Evolutionary conservation across 495 filamentous ascomycete genomes (phyloP).

Genomic region (Xylaria sp.): DNA sequence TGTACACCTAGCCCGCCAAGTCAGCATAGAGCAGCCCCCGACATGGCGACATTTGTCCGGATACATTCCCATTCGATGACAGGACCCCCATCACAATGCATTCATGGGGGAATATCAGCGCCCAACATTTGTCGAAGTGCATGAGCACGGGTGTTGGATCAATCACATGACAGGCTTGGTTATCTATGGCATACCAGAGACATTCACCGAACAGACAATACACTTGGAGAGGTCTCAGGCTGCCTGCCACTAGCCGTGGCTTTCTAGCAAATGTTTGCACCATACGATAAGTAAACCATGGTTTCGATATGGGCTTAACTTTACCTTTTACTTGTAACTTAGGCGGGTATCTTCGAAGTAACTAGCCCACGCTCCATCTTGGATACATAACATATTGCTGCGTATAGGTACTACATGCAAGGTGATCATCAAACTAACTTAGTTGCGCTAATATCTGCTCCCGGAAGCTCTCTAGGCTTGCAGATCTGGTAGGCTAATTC

Average conservation of each 20-base stretch:
- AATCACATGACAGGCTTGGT: conserved; percentile 21
- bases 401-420: neutral
- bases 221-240: neutral
- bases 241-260: neutral
- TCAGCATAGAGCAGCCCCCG: conserved; percentile 19
- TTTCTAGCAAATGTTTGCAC: neutral
- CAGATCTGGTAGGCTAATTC: conserved; percentile 14
- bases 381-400: neutral
- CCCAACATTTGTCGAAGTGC: conserved; percentile 21
- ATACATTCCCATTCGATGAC: conserved; percentile 30
- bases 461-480: conserved; percentile 14
- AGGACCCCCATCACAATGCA: conserved; percentile 21
- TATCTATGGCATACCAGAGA: neutral
- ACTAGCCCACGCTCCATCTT: neutral
- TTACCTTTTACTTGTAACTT: neutral
- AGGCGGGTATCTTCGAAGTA: conserved; percentile 12
- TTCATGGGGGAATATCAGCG: conserved; percentile 17
- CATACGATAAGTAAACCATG: neutral
- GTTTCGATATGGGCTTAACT: neutral
- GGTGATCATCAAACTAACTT: neutral
- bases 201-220: conserved; percentile 6
- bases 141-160: neutral
- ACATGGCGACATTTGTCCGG: conserved; percentile 23
- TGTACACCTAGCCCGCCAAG: conserved; percentile 27
- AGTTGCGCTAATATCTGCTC: conserved; percentile 12